Evolutionary conservation across 1,139 yeast genomes (phyloP).

Genomic region (Yarrowia galli): DNA sequence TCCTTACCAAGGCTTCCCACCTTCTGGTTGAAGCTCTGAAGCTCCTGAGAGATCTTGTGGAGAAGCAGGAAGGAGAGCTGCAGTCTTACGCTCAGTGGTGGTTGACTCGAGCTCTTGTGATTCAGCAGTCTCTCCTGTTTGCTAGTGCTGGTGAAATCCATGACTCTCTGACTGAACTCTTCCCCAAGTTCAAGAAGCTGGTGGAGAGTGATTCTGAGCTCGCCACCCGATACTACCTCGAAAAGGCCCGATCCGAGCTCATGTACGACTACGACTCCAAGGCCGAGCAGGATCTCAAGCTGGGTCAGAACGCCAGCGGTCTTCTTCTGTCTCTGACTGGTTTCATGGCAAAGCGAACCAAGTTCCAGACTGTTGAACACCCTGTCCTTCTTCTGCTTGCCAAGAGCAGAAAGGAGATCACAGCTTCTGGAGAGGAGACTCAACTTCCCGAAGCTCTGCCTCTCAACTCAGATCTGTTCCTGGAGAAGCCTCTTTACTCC

Average conservation of each 20-base stretch:
- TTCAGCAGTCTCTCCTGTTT: conserved; percentile 51
- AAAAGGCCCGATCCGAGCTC: conserved; percentile 63
- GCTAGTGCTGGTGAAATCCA: conserved; percentile 48
- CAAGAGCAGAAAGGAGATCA: conserved; percentile 54
- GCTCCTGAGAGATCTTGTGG: conserved; percentile 34
- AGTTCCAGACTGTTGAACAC: conserved; percentile 73
- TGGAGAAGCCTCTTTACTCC: conserved; percentile 71
- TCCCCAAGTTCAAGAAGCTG: conserved; percentile 42
- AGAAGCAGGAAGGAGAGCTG: conserved; percentile 38
- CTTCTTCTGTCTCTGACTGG: conserved; percentile 79
- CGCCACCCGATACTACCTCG: conserved; percentile 59
- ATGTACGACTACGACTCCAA: conserved; percentile 67
- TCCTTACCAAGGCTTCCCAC: conserved; percentile 48
- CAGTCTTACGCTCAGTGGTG: conserved; percentile 47
- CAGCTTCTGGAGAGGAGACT: background rate
- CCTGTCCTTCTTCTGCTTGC: conserved; percentile 85
- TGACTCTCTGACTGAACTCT: conserved; percentile 46
- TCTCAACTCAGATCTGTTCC: conserved; percentile 76
- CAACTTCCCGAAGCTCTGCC: conserved; percentile 54
- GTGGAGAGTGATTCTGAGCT: conserved; percentile 47
- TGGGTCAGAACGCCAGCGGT: conserved; percentile 63
- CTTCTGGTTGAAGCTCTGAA: conserved; percentile 48
- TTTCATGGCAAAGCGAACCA: conserved; percentile 86
- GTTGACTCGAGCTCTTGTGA: conserved; percentile 49
- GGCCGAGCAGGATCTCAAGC: conserved; percentile 60